Base-by-base conservation (phyloP, 768 basidiomycete genomes). In the Kwoniella sp. region DNA sequence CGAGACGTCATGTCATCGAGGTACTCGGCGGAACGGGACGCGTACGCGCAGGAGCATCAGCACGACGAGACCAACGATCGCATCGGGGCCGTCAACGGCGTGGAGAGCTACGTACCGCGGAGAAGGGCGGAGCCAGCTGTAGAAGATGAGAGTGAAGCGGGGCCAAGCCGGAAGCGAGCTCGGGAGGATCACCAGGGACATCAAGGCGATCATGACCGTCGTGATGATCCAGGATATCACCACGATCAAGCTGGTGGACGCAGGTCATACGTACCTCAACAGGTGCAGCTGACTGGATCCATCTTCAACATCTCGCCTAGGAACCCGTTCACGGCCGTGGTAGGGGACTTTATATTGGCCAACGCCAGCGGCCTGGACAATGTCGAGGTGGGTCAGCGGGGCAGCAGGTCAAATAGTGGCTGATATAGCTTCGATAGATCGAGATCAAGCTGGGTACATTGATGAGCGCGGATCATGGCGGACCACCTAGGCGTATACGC, bases 361-460 rank as follows among this genome's bases (percentile, higher is more conserved):
- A 49, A 53, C 12, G 61, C 62, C 41, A 39, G 49, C 17, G 64
- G 62, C 14, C 47, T 60, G 29, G 50, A 62, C 5, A 60, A 73
- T 53, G 59, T 73, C 25, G 72, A 73, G 60, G 67, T 70, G 44
- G 36, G 50, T 38, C 25, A 23, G 14, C 36, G 20, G 19, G 15
- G 31, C 17, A 6, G 17, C 17, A 12, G 36, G 14, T 33, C 12
- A 28, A 28, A 20, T 5, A 15, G 25, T 9, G 14, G 23, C 17
- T 5, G 17, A 41, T 7, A 20, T 23, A 12, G 32, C 20, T 47
- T 3, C 31, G 20, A 20, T 22, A 71, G 70, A 66, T 72, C 27
- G 70, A 72, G 48, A 63, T 72, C 56, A 72, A 72, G 48, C 48
- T 72, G 7, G 70, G 70, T 10, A 64, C 61, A 14, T 25, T 71